Evolutionary conservation across 345 rosid species (phyloP), one percentile per base, ranked within the genome.

Genomic region (Aethionema arabicum): DNA sequence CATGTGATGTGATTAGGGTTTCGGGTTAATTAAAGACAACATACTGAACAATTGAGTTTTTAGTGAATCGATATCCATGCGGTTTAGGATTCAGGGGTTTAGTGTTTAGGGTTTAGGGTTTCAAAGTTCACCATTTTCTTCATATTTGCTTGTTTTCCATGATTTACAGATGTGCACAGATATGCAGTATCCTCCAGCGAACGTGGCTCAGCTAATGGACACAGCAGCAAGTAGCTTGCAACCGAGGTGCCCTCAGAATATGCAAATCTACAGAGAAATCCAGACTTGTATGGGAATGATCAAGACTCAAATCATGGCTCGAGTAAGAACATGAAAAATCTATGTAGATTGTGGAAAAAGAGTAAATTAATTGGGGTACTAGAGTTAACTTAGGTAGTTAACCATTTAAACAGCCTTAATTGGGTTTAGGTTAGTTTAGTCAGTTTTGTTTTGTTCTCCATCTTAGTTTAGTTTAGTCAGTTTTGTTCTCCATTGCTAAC

Each of bases 271-370:
- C 76, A 72, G 85, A 59, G 99, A 95, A 57, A 86, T 95, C 59
- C 83, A 90, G 69, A 83, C 69, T 76, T 90, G 89, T 55, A 82
- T 95, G 96, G 99, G 99, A 64, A 82, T 76, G 73, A 86, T 95
- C 72, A 88, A 85, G 82, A 86, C 83, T 27, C 96, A 87, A 72
- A 88, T 95, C 61, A 72, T 95, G 75, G 86, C 95, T 44, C 80
- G 86, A 10, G 81, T 95, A 59, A 96, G 87, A 32, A 79, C 83
- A 44, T 65, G 27, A 65, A 44, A 40, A 5, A 58, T 6, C 56
- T 46, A 21, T 21, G 27, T 21, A 21, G 27, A 21, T 21, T 21
- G 2, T 21, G 2, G 27, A 21, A 21, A 21, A 21, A 21, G 27
- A 2, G 27, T 21, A 21, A 21, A 21, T 21, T 21, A 21, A 21